These are phyloP conservation scores for Panaeolus papilionaceus DNA, from an alignment of 768 basidiomycete species.

Conservation along the genomic window DNA sequence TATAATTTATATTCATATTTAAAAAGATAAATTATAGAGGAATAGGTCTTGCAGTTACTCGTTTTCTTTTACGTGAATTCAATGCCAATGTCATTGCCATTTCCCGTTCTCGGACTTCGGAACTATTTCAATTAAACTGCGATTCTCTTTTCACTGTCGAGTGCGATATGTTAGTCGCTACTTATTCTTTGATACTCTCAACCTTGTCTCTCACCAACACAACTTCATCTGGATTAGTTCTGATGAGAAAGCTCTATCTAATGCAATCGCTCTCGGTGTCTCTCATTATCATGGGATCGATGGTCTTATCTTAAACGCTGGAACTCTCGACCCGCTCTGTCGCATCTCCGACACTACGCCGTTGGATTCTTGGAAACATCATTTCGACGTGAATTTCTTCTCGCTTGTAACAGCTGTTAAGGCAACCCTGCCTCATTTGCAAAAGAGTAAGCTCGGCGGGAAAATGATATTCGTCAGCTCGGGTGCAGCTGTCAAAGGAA, in stretches of 20 bases:
- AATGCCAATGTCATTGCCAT: constrained; percentile 76
- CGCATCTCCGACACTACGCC: constrained; percentile 57
- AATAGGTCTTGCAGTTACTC: constrained; percentile 82
- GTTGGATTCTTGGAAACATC: constrained; percentile 66
- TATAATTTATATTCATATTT: too few relatives aligned
- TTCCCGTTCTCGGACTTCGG: constrained; percentile 72
- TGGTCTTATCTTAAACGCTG: constrained; percentile 87
- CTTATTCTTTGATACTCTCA: constrained; percentile 14
- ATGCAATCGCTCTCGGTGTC: constrained; percentile 60
- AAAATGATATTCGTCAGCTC: constrained; percentile 85
- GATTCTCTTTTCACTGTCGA: constrained; percentile 58
- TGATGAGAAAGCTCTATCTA: constrained; percentile 56
- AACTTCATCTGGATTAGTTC: constrained; percentile 49
- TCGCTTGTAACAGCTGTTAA: constrained; percentile 77
- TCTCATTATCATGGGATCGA: constrained; percentile 71
- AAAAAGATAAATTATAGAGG: constrained; percentile 41
- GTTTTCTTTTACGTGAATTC: constrained; percentile 66
- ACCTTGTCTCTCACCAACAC: constrained; percentile 22
- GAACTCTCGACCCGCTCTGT: constrained; percentile 71
- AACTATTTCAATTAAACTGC: constrained; percentile 57
- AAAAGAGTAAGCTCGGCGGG: constrained; percentile 61
- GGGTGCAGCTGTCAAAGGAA: constrained; percentile 76
- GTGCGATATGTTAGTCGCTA: constrained; percentile 76
- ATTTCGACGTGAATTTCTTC: constrained; percentile 91
- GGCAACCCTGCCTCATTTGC: constrained; percentile 71